These are phyloP conservation scores for Russula foetens DNA, from an alignment of 768 basidiomycete genomes.

Conservation along the genomic window DNA sequence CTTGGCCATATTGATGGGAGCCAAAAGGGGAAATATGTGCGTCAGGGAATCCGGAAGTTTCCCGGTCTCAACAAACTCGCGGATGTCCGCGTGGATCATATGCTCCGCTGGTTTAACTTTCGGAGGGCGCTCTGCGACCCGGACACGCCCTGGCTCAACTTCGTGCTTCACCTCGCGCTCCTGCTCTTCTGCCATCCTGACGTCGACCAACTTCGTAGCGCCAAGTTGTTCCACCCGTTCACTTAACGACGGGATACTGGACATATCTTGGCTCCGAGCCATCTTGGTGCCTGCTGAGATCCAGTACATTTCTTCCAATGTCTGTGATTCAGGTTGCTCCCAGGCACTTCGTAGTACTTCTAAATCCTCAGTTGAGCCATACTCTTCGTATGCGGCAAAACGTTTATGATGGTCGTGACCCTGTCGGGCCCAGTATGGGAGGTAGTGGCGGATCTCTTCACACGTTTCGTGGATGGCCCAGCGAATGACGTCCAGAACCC, in stretches of 20 bases:
- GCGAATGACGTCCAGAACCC: conserved; percentile 8
- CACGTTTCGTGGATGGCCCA: no score
- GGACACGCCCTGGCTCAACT: not conserved
- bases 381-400: not conserved
- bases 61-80: no score
- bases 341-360: not conserved
- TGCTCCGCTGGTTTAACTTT: not conserved
- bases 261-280: not conserved
- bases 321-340: conserved; percentile 12
- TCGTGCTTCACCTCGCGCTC: conserved; percentile 15
- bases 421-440: no score
- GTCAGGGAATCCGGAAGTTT: no score
- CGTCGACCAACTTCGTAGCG: not conserved
- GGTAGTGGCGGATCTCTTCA: no score
- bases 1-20: no score
- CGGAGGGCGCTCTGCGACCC: not conserved
- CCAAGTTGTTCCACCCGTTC: conserved; percentile 7
- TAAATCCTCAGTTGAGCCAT: not conserved
- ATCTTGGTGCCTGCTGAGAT: no score
- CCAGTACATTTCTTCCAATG: no score
- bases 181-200: conserved; percentile 12
- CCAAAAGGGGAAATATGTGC: no score
- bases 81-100: no score
- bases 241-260: not conserved
- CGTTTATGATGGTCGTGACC: no score